Evolutionary conservation across 768 basidiomycete species (phyloP).

Genomic region (Zangia roseola): DNA sequence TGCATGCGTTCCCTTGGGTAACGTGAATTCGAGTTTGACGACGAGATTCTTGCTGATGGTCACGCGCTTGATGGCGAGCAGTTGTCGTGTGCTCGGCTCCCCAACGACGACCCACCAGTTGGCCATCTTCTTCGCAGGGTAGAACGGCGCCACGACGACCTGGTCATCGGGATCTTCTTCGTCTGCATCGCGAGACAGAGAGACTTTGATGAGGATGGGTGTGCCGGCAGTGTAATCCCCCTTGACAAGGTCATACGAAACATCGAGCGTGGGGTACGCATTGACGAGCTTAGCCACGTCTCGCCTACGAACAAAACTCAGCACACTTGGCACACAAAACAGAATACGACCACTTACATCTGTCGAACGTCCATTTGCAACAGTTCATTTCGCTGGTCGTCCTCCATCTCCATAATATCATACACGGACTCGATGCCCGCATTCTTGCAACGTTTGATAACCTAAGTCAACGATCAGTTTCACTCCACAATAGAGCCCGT

Average conservation of each 20-base stretch:
- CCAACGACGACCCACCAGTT: slow-evolving; percentile 99
- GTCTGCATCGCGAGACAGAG: slow-evolving; percentile 78
- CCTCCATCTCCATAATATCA: slow-evolving; percentile 98
- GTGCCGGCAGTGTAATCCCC: slow-evolving; percentile 84
- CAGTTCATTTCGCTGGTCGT: slow-evolving; percentile 77
- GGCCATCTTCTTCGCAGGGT: slow-evolving; percentile 85
- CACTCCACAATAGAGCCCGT: background rate
- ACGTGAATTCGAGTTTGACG: slow-evolving; percentile 85
- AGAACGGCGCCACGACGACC: slow-evolving; percentile 89
- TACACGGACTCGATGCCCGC: slow-evolving; percentile 87
- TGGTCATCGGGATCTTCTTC: slow-evolving; percentile 75
- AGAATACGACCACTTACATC: slow-evolving; percentile 56
- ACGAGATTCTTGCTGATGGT: slow-evolving; percentile 72
- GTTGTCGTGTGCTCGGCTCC: slow-evolving; percentile 73
- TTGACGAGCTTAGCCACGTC: slow-evolving; percentile 96
- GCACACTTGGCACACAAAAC: background rate
- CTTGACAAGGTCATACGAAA: slow-evolving; percentile 80
- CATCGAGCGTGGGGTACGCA: slow-evolving; percentile 95
- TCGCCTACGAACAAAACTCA: slow-evolving; percentile 51
- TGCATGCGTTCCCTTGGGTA: slow-evolving; percentile 79
- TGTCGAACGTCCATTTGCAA: slow-evolving; percentile 83
- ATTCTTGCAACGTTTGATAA: slow-evolving; percentile 80
- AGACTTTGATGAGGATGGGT: slow-evolving; percentile 79
- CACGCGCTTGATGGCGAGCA: slow-evolving; percentile 84
- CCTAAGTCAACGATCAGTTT: slow-evolving; percentile 38